Evolutionary conservation across 805 yeast genomes (phyloP), one percentile per base, ranked within the genome.

Genomic region (Zygosaccharomyces siamensis): DNA sequence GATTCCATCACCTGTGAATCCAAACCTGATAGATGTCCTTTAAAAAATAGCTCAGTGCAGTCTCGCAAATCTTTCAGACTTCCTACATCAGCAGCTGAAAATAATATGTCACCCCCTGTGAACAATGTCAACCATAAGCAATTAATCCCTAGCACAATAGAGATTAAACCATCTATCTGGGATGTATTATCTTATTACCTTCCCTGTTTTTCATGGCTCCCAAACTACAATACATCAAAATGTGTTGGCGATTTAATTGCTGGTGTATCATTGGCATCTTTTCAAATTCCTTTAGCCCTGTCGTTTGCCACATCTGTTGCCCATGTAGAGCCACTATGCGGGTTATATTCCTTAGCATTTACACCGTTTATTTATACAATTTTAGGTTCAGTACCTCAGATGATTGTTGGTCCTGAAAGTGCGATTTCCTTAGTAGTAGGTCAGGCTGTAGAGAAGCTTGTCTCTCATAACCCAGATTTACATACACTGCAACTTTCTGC

Each of bases 361-460:
- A 88, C 93, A 0, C 95, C 96, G 0, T 68, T 84, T n/a, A 69
- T 86, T 6, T 89, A 89, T 62, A 75, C 88, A 5, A 51, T 89
- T 3, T 73, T 89, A 50, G 97, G 97, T 0, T 79, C 93, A 0
- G 95, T 89, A 1, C 96, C 96, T 0, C 84, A 83, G 50, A 80
- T 89, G 84, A 81, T 89, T 35, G 95, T 89, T 16, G 96, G 96
- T 0, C 96, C 97, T 0, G 95, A 89, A 64, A 90, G 92, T 16
- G 90, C 96, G 0, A 81, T 88, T 7, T 86, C 95, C 0, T 72
- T 90, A 57, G 81, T 89, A 11, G 81, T 86, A 23, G 96, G 96
- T 1, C 92, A 85, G 57, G 80, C 84, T 0, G 79, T 87, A 7
- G 85, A 83, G 50, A 78, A 75, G n/a, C 63, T 74, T 40, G 57